Evolutionary conservation across 495 filamentous ascomycete genomes (phyloP).

Genomic region (Clohesyomyces aquaticus): DNA sequence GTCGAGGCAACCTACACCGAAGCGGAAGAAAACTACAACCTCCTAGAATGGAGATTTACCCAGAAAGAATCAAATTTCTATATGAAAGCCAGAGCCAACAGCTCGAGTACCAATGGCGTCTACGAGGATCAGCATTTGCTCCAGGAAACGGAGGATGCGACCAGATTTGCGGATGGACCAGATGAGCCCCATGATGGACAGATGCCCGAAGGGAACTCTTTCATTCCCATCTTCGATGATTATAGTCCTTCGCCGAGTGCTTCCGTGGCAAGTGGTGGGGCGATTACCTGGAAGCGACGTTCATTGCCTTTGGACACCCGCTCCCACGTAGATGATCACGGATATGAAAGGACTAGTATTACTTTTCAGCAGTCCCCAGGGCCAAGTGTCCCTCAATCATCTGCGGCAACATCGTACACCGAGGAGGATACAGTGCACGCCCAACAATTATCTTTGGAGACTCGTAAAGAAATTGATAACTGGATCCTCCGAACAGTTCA

Average conservation of each 20-base stretch:
- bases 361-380: no score
- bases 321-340: no score
- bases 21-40: slow-evolving; percentile 6
- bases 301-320: no score
- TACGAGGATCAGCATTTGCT: neutral
- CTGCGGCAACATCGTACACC: neutral
- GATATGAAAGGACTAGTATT: no score
- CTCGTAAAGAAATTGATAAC: neutral
- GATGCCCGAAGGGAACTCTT: neutral
- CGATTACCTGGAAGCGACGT: neutral
- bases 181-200: neutral
- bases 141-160: neutral
- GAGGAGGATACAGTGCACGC: neutral
- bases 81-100: neutral
- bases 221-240: neutral
- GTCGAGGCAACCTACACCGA: neutral
- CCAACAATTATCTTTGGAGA: neutral
- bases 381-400: neutral
- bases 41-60: slow-evolving; percentile 5
- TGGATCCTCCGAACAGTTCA: neutral
- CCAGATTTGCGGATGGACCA: neutral
- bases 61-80: neutral
- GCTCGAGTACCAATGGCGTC: neutral
- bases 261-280: neutral
- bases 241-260: neutral